A percentile compares a stretch with the other conserved stretches of the same genome.
These are phyloP conservation scores for Vachellia pachyceras DNA, from an alignment of 306 rosid genomes.

Conservation along the genomic window DNA sequence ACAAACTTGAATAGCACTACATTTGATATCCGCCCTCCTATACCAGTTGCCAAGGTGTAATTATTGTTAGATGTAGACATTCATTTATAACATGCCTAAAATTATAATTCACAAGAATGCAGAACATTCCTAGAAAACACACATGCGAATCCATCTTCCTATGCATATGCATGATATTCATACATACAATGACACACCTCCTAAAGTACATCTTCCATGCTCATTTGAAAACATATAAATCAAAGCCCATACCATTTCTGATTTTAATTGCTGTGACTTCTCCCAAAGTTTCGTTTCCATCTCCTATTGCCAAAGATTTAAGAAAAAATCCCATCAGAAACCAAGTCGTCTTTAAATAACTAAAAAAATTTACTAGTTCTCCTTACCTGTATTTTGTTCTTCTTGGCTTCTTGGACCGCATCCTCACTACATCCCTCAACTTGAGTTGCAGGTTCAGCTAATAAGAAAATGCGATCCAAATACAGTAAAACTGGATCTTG, in stretches of 20 bases:
- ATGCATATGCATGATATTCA: neutral
- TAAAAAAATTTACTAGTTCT: slow-evolving; percentile 26
- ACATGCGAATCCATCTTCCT: neutral
- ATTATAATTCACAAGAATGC: neutral
- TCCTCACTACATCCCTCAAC: slow-evolving; percentile 85
- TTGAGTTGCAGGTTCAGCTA: slow-evolving; percentile 97
- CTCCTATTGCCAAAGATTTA: slow-evolving; percentile 68
- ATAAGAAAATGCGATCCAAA: slow-evolving; percentile 89
- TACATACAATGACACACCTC: slow-evolving; percentile 3
- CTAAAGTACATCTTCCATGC: slow-evolving; percentile 20
- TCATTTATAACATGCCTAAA: slow-evolving; percentile 8
- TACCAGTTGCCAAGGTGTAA: slow-evolving; percentile 19
- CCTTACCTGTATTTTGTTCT: slow-evolving; percentile 74
- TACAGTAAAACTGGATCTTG: slow-evolving; percentile 94
- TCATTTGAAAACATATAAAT: slow-evolving; percentile 25
- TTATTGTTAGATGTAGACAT: neutral
- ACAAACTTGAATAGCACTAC: slow-evolving; percentile 27
- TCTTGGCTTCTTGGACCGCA: slow-evolving; percentile 93
- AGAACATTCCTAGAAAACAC: neutral
- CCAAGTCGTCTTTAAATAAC: slow-evolving; percentile 27
- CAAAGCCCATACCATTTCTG: slow-evolving; percentile 76
- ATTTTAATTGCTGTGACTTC: slow-evolving; percentile 66
- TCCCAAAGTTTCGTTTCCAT: slow-evolving; percentile 89
- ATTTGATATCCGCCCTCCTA: neutral
- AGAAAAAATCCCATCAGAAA: slow-evolving; percentile 26